Evolutionary conservation across 2,329 filamentous ascomycete species (phyloP).

Genomic region (Fusarium protoensiforme): DNA sequence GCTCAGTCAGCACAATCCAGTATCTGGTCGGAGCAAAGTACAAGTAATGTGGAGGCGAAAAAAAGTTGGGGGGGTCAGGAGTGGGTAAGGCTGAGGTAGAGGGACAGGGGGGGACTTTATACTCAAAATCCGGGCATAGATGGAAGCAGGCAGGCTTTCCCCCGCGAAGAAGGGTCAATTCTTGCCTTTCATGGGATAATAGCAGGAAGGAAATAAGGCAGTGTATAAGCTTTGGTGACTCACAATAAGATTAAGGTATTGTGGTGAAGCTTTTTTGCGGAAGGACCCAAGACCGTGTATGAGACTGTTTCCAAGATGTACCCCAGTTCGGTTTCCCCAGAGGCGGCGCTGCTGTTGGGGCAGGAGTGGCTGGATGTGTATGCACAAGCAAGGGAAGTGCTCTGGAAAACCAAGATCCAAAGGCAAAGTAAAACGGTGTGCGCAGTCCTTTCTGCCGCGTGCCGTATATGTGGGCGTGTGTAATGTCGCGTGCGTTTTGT

Average conservation of each 20-base stretch:
- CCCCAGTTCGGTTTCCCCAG: background rate
- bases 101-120: background rate
- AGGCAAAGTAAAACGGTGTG: background rate
- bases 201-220: background rate
- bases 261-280: background rate
- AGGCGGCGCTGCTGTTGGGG: background rate
- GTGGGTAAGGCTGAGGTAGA: constrained; percentile 34
- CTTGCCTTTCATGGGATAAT: background rate
- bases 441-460: background rate
- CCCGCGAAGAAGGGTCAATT: background rate
- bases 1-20: constrained; percentile 20
- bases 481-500: constrained; percentile 30
- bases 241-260: background rate
- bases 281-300: background rate
- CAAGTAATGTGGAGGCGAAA: constrained; percentile 23
- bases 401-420: background rate
- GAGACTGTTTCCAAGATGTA: background rate
- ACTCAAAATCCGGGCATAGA: background rate
- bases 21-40: constrained; percentile 16
- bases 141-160: background rate
- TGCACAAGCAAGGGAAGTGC: background rate
- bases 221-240: background rate
- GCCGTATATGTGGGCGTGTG: constrained; percentile 7
- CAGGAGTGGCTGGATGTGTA: background rate
- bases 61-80: constrained; percentile 24